A percentile compares a stretch with the other conserved stretches of the same genome.
phyloP scores from a whole-genome alignment of 495 filamentous ascomycete genomes.

The Tricharina praecox region DNA sequence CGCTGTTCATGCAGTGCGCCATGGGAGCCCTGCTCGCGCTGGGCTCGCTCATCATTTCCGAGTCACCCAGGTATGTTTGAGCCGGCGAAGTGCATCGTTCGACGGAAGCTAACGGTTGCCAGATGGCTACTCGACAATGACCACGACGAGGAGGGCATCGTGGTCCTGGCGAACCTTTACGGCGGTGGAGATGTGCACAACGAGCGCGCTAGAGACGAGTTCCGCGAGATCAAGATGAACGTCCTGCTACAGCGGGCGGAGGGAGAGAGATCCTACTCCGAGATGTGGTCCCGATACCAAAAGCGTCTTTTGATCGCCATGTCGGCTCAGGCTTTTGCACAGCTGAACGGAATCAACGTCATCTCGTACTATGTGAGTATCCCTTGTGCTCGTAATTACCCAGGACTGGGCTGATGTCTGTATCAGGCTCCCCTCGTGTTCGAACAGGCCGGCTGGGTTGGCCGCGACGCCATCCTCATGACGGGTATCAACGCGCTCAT shows the following conservation, averaged over 20 bases:
- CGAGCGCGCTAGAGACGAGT: conserved; percentile 76
- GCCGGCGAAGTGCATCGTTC: neutral
- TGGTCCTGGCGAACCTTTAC: conserved; percentile 94
- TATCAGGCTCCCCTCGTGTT: conserved; percentile 68
- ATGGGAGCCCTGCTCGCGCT: conserved; percentile 74
- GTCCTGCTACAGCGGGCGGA: conserved; percentile 85
- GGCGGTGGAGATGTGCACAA: conserved; percentile 90
- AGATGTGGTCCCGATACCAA: conserved; percentile 89
- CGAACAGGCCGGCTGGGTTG: conserved; percentile 83
- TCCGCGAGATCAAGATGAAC: conserved; percentile 96
- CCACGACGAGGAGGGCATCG: conserved; percentile 92
- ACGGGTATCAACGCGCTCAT: conserved; percentile 90
- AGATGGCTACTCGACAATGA: conserved; percentile 97
- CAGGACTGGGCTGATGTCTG: too few relatives aligned
- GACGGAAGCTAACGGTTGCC: conserved; percentile 8
- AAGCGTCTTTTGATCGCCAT: conserved; percentile 95
- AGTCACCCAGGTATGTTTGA: conserved; percentile 66
- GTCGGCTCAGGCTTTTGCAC: conserved; percentile 90
- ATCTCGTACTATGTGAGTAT: conserved; percentile 69
- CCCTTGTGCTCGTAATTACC: too few relatives aligned
- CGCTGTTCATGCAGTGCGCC: conserved; percentile 78
- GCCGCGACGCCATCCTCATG: conserved; percentile 85
- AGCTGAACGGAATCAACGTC: conserved; percentile 97
- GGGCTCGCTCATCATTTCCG: conserved; percentile 82
- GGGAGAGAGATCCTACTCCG: conserved; percentile 74